Conservation (phyloP, 2,329 filamentous ascomycete species). For the Conoideocrella luteorostrata region DNA sequence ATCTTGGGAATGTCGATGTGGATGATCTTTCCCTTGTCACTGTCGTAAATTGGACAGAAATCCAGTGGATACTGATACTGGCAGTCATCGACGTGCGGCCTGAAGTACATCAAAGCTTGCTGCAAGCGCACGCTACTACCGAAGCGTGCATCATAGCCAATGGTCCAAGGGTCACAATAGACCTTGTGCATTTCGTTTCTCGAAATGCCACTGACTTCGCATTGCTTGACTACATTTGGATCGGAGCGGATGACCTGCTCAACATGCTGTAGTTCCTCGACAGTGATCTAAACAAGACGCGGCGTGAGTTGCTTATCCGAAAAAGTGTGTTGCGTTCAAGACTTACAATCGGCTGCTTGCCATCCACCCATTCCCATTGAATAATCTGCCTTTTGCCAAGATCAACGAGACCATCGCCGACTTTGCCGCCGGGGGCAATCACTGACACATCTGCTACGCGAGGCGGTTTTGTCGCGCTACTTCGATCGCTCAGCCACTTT, state of each 20-base stretch:
- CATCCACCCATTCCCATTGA: conserved; percentile 65
- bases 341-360: conserved; percentile 66
- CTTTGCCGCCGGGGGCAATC: conserved; percentile 68
- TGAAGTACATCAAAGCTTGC: conserved; percentile 94
- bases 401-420: conserved; percentile 75
- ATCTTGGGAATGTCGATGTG: conserved; percentile 55
- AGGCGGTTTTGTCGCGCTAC: conserved; percentile 49
- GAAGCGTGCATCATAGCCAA: conserved; percentile 87
- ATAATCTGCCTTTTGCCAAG: conserved; percentile 58
- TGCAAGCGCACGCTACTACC: conserved; percentile 74
- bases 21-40: conserved; percentile 70
- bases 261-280: conserved; percentile 78
- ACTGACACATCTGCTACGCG: conserved; percentile 74
- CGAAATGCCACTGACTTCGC: conserved; percentile 49
- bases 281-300: conserved; percentile 56
- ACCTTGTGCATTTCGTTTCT: conserved; percentile 73
- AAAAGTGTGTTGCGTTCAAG: not conserved
- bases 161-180: conserved; percentile 94
- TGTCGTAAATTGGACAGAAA: conserved; percentile 88
- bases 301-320: not conserved
- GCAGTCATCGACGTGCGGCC: conserved; percentile 75
- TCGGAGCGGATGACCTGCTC: conserved; percentile 69
- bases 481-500: conserved; percentile 64
- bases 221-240: conserved; percentile 80
- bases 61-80: conserved; percentile 90